A percentile compares a stretch with the other conserved stretches of the same genome.
Evolutionary conservation across 2,329 filamentous ascomycete species (phyloP).

Genomic region (Pseudogymnoascus sp.): DNA sequence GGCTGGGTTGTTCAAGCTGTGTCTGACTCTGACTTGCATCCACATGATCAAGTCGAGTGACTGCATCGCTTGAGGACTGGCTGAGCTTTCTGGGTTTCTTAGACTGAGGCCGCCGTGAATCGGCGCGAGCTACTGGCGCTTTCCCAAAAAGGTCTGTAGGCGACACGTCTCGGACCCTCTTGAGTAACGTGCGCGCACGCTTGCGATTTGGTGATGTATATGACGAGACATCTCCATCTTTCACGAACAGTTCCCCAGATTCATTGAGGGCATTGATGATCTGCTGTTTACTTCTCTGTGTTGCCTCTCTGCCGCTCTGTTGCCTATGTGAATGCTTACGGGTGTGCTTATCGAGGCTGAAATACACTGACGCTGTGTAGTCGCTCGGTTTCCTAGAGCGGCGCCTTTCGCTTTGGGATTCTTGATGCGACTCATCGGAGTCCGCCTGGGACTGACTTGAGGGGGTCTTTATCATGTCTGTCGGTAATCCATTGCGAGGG

Average conservation of each 20-base stretch:
- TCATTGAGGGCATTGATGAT: background rate
- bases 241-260: conserved; percentile 3
- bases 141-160: background rate
- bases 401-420: background rate
- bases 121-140: background rate
- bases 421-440: background rate
- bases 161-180: background rate
- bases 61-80: background rate
- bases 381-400: conserved; percentile 20
- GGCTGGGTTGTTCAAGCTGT: background rate
- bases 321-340: background rate
- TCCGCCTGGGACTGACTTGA: conserved; percentile 15
- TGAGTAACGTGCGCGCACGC: background rate
- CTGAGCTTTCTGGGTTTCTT: background rate
- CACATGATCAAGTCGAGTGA: background rate
- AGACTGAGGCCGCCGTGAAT: background rate
- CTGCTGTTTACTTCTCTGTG: background rate
- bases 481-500: conserved; percentile 9
- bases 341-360: conserved; percentile 22
- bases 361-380: conserved; percentile 25
- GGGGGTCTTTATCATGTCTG: background rate
- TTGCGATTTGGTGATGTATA: background rate
- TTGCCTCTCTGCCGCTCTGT: background rate
- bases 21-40: background rate
- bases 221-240: background rate